Evolutionary conservation across 345 rosid species (phyloP).

Genomic region (Trapa incisa): DNA sequence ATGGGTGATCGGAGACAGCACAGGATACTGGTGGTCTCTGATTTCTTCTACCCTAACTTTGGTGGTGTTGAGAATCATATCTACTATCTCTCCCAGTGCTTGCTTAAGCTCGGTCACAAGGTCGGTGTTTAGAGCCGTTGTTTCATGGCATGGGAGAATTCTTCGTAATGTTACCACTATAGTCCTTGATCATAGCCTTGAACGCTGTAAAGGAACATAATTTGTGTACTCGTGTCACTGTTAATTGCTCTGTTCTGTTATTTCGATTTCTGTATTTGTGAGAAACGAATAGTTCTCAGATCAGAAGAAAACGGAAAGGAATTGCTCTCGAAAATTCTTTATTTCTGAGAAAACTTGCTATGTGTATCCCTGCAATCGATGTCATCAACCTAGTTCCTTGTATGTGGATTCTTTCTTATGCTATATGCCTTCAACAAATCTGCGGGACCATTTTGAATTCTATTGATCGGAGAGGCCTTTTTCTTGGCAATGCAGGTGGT

Average conservation of each 20-base stretch:
- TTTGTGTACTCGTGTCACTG: not conserved
- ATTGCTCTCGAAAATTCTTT: not conserved
- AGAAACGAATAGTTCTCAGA: no score
- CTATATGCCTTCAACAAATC: not conserved
- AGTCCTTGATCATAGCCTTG: not conserved
- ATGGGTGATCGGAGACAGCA: conserved; percentile 15
- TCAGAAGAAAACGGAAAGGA: not conserved
- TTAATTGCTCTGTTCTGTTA: not conserved
- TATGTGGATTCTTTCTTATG: not conserved
- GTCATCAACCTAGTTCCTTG: not conserved
- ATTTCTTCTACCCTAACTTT: conserved; percentile 92
- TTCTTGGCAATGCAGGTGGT: conserved; percentile 48
- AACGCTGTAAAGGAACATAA: not conserved
- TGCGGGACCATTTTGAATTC: not conserved
- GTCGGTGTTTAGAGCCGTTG: conserved; percentile 18
- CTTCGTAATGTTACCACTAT: not conserved
- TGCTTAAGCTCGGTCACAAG: conserved; percentile 89
- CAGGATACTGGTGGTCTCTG: conserved; percentile 83
- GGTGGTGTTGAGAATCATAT: conserved; percentile 96
- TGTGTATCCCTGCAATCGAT: not conserved
- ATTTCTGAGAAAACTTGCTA: not conserved
- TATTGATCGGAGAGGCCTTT: conserved; percentile 5
- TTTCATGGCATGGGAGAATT: not conserved
- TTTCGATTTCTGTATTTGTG: not conserved
- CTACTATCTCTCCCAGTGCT: conserved; percentile 83